phyloP scores from a whole-genome alignment of 208 protist genomes.

The Acanthamoeba polyphaga region DNA sequence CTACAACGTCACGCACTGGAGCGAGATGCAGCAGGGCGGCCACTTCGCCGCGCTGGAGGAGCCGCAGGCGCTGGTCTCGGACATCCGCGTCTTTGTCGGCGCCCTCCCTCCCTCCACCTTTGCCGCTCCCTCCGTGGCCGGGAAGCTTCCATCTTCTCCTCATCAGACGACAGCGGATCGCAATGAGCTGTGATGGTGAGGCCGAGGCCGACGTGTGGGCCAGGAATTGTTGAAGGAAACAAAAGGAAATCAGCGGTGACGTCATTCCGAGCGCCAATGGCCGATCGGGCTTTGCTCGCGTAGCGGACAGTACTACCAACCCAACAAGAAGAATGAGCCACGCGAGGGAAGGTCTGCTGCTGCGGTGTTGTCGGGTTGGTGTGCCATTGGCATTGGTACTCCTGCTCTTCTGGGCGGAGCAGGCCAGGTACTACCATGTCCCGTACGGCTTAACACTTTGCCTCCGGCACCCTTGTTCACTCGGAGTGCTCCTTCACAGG shows the following conservation, averaged over 20 bases:
- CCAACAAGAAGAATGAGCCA: neutral
- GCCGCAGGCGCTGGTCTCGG: neutral
- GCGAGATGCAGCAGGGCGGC: constrained; percentile 13
- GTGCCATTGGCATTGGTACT: neutral
- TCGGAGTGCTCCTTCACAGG: neutral
- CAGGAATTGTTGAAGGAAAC: too few species aligned
- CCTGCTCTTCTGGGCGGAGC: neutral
- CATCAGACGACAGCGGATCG: neutral
- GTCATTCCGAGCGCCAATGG: too few species aligned
- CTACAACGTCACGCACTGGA: constrained; percentile 71
- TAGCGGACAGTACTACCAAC: too few species aligned
- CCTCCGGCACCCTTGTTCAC: neutral
- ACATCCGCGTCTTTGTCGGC: constrained; percentile 49
- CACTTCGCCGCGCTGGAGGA: constrained; percentile 74
- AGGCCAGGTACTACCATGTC: neutral
- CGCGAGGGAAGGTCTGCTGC: neutral
- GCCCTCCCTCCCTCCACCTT: neutral
- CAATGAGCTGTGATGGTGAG: neutral
- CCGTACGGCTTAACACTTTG: too few species aligned
- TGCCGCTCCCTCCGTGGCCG: neutral
- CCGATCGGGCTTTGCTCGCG: too few species aligned
- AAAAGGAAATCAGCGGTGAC: too few species aligned
- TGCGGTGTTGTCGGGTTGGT: neutral
- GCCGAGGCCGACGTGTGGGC: too few species aligned
- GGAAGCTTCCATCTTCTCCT: too few species aligned